These are phyloP conservation scores for Neostapfia colusana DNA, from an alignment of 176 grass and related monocot genomes.

Conservation along the genomic window DNA sequence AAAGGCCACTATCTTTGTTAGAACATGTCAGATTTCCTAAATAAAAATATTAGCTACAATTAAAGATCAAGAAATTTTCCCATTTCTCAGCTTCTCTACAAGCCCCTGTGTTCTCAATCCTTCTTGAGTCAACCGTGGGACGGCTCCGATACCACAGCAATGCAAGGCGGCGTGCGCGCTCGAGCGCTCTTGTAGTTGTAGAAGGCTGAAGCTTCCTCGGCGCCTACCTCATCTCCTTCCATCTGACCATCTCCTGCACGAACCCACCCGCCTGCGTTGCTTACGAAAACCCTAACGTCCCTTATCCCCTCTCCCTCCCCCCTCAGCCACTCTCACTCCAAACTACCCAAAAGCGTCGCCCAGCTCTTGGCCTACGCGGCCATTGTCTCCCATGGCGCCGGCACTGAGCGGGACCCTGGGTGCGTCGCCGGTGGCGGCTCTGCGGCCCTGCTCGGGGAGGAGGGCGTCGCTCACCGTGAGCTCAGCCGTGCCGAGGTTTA, in stretches of 20 bases:
- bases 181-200: slow-evolving; percentile 6
- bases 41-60: no score
- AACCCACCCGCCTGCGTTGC: slow-evolving; percentile 1
- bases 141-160: background rate
- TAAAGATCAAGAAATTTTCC: background rate
- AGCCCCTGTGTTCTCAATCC: background rate
- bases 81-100: background rate
- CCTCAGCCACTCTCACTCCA: background rate
- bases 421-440: slow-evolving; percentile 51
- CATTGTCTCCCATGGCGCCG: slow-evolving; percentile 34
- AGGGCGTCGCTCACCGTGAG: slow-evolving; percentile 14
- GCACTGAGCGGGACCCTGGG: slow-evolving; percentile 50
- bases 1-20: background rate
- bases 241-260: no score
- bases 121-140: background rate
- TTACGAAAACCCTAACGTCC: slow-evolving; percentile 36
- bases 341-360: background rate
- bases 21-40: no score
- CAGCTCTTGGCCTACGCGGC: background rate
- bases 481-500: slow-evolving; percentile 22
- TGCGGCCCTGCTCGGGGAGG: slow-evolving; percentile 35
- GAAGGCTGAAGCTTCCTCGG: slow-evolving; percentile 13
- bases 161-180: background rate
- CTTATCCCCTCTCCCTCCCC: slow-evolving; percentile 17
- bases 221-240: slow-evolving; percentile 26